Conservation (phyloP, 495 filamentous ascomycete genomes). For the Trichoderma reesei region DNA sequence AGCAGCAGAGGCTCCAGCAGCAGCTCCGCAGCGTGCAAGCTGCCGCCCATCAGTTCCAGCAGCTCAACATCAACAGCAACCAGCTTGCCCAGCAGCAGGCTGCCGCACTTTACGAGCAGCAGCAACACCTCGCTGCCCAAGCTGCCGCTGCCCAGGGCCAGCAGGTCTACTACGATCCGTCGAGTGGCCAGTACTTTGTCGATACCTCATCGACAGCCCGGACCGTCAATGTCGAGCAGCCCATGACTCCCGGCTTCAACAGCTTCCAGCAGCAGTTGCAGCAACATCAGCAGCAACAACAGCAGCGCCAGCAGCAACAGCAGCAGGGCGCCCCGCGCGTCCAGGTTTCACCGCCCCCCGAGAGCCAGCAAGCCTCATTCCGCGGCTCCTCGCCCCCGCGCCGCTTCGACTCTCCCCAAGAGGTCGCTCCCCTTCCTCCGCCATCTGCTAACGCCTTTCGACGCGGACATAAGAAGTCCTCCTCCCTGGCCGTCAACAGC, state of each 20-base stretch:
- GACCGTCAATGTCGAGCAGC: constrained; percentile 7
- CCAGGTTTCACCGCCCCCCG: constrained; percentile 70
- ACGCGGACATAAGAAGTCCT: constrained; percentile 82
- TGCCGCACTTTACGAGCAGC: constrained; percentile 32
- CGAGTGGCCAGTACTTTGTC: constrained; percentile 66
- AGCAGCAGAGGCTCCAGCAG: constrained; percentile 72
- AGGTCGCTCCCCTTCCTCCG: constrained; percentile 63
- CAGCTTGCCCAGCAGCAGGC: constrained; percentile 30
- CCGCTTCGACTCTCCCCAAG: constrained; percentile 48
- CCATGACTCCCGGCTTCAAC: constrained; percentile 9
- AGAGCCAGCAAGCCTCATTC: constrained; percentile 37
- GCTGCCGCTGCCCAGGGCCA: constrained; percentile 34
- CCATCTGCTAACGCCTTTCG: constrained; percentile 81
- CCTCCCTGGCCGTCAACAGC: constrained; percentile 58
- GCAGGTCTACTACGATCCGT: constrained; percentile 61
- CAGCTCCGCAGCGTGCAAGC: constrained; percentile 48
- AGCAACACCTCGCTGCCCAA: constrained; percentile 43
- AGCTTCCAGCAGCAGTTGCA: constrained; percentile 23
- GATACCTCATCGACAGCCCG: constrained; percentile 28
- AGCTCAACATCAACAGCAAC: constrained; percentile 45
- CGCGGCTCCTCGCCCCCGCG: constrained; percentile 64
- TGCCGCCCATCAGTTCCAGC: constrained; percentile 68
- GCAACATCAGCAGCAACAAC: constrained; percentile 23
- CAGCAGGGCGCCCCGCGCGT: constrained; percentile 45
- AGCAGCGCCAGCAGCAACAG: constrained; percentile 21